Base-by-base conservation (phyloP, 2,329 filamentous ascomycete species). In the Seiridium cupressi region DNA sequence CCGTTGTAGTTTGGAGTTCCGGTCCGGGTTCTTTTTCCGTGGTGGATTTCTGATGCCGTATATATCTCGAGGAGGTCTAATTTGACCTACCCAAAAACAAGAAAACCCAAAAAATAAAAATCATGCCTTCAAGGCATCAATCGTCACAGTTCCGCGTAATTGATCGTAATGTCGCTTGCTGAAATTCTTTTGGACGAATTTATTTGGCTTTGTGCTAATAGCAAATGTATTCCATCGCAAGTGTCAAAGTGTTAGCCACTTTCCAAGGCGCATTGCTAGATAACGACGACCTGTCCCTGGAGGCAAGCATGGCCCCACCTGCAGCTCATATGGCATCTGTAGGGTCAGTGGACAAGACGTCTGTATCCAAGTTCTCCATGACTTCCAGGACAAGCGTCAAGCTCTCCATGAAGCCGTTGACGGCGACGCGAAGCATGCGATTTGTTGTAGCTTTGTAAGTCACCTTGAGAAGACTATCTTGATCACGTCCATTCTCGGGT, bases 351-450 rank as follows among this genome's bases (percentile, higher is more conserved):
- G 63, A 84, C 44, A 97, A 73, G 2, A 95, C 89, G 77, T 97
- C 93, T 34, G 88, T 85, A 75, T 98, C 94, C 68, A 98, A 76
- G 73, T 96, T 90, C 74, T 91, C 88, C 90, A 97, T 97, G 13
- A 96, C 90, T 58, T 93, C 91, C 47, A 97, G 74, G 1, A 97
- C 89, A 4, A 97, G 86, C 57, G 87, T 86, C 59, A 97, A 74
- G 67, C 90, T 96, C 69, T 98, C 94, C 82, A 98, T 93, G 75
- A 97, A 97, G 8, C 93, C 92, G 77, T 98, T 98, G 60, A 97
- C 93, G 3, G 94, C 91, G 2, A 99, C 95, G 49, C 95, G 89
- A 60, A 99, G 83, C 94, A 98, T 98, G 66, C 95, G 89, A 73
- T 97, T 97, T 26, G 95, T 98, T 0, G 92, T 92, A 1, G 95